A percentile compares a stretch with the other conserved stretches of the same genome.
Evolutionary conservation across 345 rosid genomes (phyloP).

Genomic region (Garcia nutans): DNA sequence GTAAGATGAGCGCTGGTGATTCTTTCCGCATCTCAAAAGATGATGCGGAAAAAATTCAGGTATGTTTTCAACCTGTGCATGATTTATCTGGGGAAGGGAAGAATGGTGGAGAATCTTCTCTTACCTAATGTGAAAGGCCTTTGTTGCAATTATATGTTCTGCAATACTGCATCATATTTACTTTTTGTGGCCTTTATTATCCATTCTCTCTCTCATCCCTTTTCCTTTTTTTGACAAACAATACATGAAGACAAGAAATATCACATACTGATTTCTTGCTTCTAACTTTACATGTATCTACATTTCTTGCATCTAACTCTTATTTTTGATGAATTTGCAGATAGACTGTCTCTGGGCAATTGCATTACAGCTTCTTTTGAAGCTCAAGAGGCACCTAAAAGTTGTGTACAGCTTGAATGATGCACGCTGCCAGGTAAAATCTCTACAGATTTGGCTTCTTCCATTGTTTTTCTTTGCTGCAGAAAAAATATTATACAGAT

Average conservation of each 20-base stretch:
- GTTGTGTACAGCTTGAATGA: slow-evolving; percentile 80
- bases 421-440: slow-evolving; percentile 87
- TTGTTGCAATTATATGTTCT: not conserved
- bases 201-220: not conserved
- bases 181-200: not conserved
- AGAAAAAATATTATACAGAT: not conserved
- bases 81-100: not conserved
- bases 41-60: slow-evolving; percentile 79
- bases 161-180: not conserved
- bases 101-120: not conserved
- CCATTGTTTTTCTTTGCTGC: not conserved
- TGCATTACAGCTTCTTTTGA: slow-evolving; percentile 88
- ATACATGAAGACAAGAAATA: not conserved
- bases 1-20: slow-evolving; percentile 35
- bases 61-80: slow-evolving; percentile 16
- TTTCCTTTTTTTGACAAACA: not conserved
- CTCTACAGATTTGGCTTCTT: not conserved
- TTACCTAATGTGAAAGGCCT: too few species aligned
- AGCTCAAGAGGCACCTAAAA: slow-evolving; percentile 88
- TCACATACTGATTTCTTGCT: not conserved
- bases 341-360: slow-evolving; percentile 68
- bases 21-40: slow-evolving; percentile 51
- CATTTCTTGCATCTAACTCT: not conserved
- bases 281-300: not conserved
- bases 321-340: slow-evolving; percentile 41